phyloP scores from a whole-genome alignment of 1,284 basidiomycete genomes.

The Microstroma glucosiphilum region DNA sequence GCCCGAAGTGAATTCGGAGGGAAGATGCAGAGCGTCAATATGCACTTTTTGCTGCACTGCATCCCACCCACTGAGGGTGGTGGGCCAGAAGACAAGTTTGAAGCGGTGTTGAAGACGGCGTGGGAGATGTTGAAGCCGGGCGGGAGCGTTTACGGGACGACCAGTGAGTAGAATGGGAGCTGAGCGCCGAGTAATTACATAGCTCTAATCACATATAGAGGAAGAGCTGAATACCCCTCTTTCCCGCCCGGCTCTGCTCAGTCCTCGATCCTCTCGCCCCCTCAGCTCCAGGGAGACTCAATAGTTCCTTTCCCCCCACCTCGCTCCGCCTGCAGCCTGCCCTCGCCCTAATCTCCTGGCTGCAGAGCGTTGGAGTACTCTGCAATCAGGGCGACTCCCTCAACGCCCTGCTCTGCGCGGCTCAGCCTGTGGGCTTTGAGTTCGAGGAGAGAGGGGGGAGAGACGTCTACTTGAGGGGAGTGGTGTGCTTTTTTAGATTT shows the following conservation, averaged over 20 bases:
- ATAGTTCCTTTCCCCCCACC: background rate
- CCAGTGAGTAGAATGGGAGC: background rate
- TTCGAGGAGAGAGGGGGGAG: no score
- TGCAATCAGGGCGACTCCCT: conserved; percentile 13
- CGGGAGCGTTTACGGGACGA: background rate
- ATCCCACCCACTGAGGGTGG: background rate
- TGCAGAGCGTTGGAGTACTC: conserved; percentile 17
- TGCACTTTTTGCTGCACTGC: background rate
- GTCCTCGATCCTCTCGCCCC: no score
- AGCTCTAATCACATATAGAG: no score
- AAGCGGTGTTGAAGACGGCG: background rate
- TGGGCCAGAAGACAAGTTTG: background rate
- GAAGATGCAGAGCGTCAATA: background rate
- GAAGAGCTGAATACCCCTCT: no score
- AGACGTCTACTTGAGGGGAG: no score
- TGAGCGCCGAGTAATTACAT: no score
- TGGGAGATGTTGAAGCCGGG: background rate
- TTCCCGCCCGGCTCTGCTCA: no score
- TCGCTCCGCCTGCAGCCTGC: background rate
- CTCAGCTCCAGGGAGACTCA: no score
- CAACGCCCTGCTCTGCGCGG: background rate
- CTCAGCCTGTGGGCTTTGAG: no score
- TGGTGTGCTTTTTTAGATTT: no score
- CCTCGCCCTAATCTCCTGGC: background rate
- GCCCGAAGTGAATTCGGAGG: background rate